These are phyloP conservation scores for Pleoardoris graminearum DNA, from an alignment of 2,329 filamentous ascomycete species.

Conservation along the genomic window DNA sequence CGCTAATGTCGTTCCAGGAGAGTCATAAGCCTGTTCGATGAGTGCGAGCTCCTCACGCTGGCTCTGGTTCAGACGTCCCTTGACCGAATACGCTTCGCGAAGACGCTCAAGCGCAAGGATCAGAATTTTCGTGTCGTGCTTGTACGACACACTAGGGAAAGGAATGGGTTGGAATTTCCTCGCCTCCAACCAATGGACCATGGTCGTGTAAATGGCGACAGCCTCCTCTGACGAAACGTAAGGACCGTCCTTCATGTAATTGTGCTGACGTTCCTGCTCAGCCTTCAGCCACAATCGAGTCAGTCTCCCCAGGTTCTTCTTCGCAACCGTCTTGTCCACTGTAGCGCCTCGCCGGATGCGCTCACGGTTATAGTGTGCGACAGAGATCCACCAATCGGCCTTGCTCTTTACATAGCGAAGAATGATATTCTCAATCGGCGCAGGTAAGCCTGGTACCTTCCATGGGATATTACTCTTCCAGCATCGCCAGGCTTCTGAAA, in stretches of 20 bases:
- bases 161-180: conserved; percentile 98
- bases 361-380: conserved; percentile 98
- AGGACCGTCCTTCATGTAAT: conserved; percentile 98
- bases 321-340: conserved; percentile 98
- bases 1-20: conserved; percentile 91
- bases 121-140: conserved; percentile 98
- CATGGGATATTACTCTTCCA: conserved; percentile 99
- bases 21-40: conserved; percentile 98
- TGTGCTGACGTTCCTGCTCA: conserved; percentile 97
- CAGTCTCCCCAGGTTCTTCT: conserved; percentile 95
- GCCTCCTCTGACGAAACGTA: conserved; percentile 98
- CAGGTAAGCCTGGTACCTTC: conserved; percentile 96
- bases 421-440: conserved; percentile 98
- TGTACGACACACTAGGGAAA: conserved; percentile 98
- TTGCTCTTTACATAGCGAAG: conserved; percentile 98
- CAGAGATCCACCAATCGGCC: conserved; percentile 99
- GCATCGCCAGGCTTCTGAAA: conserved; percentile 98
- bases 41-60: conserved; percentile 95
- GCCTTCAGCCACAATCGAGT: conserved; percentile 97
- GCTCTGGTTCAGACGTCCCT: conserved; percentile 93
- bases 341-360: conserved; percentile 94
- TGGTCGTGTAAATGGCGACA: conserved; percentile 97
- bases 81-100: conserved; percentile 95
- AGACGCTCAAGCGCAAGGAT: conserved; percentile 92
- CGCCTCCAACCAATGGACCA: conserved; percentile 97